Percentiles rank a stretch among this genome's conserved stretches.
Conservation (phyloP, 345 rosid genomes). For the Noccaea bulbosa region DNA sequence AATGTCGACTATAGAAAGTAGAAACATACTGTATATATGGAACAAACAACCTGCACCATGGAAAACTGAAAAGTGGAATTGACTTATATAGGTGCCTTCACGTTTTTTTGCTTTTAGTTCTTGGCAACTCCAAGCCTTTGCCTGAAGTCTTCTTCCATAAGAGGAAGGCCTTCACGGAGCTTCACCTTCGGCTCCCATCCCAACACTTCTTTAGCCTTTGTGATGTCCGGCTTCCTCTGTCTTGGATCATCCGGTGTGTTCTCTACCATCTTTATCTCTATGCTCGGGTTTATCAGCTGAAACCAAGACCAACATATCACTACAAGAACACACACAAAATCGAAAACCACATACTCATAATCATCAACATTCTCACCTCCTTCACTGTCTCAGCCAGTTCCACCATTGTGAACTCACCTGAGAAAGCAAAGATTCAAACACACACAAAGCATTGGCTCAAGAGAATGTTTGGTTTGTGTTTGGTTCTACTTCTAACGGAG, state of each 20-base stretch:
- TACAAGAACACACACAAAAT: not conserved
- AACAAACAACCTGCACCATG: conserved; percentile 1
- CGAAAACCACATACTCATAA: not conserved
- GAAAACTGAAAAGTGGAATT: not conserved
- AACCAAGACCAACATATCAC: conserved; percentile 7
- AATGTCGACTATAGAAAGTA: not conserved
- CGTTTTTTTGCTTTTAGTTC: conserved; percentile 19
- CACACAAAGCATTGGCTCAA: not conserved
- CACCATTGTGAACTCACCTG: conserved; percentile 90
- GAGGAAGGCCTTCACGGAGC: conserved; percentile 84
- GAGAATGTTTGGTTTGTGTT: not conserved
- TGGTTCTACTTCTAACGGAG: not conserved
- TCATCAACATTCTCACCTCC: conserved; percentile 58
- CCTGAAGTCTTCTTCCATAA: conserved; percentile 91
- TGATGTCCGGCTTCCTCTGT: conserved; percentile 90
- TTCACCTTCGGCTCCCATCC: conserved; percentile 94
- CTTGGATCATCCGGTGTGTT: conserved; percentile 93
- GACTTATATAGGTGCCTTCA: not conserved
- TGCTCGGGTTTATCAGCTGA: conserved; percentile 75
- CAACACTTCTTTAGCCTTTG: conserved; percentile 79
- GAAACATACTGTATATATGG: conserved; percentile 24
- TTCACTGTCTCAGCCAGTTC: conserved; percentile 93
- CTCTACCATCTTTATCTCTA: conserved; percentile 85
- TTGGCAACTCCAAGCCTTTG: conserved; percentile 67
- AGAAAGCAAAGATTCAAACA: not conserved